Evolutionary conservation across 305 asterid genomes (phyloP).

Genomic region (Fraxinus greggii): DNA sequence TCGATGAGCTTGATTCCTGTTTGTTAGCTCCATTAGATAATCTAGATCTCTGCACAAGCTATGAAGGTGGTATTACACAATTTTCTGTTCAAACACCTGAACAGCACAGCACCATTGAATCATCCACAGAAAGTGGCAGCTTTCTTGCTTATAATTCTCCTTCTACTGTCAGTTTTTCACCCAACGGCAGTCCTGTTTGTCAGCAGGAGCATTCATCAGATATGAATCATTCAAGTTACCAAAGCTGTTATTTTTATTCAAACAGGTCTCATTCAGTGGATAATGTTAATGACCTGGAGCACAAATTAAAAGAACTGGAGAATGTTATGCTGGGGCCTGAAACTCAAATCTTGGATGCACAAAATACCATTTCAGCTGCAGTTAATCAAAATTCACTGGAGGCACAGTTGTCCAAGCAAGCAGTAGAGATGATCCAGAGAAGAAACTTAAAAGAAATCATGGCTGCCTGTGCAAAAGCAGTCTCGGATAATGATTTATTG

Average conservation of each 20-base stretch:
- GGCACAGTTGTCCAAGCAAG: conserved; percentile 23
- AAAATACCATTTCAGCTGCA: background rate
- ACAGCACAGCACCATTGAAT: conserved; percentile 27
- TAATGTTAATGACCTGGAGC: conserved; percentile 22
- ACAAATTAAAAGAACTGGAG: conserved; percentile 24
- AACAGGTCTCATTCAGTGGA: conserved; percentile 22
- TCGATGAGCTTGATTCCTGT: conserved; percentile 36
- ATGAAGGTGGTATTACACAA: conserved; percentile 17
- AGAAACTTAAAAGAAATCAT: conserved; percentile 44
- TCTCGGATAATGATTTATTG: conserved; percentile 34
- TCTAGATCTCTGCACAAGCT: conserved; percentile 25
- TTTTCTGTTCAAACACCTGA: conserved; percentile 26
- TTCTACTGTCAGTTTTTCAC: conserved; percentile 32
- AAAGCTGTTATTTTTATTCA: conserved; percentile 16
- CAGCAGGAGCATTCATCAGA: conserved; percentile 36
- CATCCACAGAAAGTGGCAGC: conserved; percentile 29
- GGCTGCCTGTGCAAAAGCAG: conserved; percentile 54
- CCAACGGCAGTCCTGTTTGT: conserved; percentile 33
- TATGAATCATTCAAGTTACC: conserved; percentile 25
- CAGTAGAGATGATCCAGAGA: conserved; percentile 29
- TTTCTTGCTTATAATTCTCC: conserved; percentile 27
- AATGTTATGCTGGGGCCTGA: conserved; percentile 29
- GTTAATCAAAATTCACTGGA: conserved; percentile 22
- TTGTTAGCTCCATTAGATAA: conserved; percentile 25
- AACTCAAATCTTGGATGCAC: conserved; percentile 16